Base-by-base conservation (phyloP, 805 yeast genomes). In the Debaryomyces prosopidis region DNA sequence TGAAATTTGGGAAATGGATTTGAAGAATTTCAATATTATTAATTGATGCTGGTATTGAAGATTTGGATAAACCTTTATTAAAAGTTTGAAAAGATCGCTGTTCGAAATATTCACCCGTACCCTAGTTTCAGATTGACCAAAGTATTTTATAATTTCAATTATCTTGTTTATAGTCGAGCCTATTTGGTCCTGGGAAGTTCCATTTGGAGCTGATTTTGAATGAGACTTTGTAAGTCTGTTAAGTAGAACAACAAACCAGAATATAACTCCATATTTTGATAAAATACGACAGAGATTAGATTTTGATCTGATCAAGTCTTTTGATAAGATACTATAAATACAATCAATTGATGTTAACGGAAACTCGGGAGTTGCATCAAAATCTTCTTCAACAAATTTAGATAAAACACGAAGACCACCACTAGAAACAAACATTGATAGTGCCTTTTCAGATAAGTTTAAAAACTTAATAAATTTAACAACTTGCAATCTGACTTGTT, bases 301-400 rank as follows among this genome's bases (percentile, higher is more conserved):
- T 44, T 71, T 69, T 20, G 75, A 66, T 19, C 73, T 52, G 2
- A 70, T 58, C 39, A 73, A 58, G 35, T 66, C 68, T 17, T 62
- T 61, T 16, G 68, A 55, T 39, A 76, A 56, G 3, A 73, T 58
- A 20, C 53, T 62, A 45, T 64, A 62, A 14, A 74, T 61, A 31
- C 68, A 59, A 16, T 71, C 68, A 17, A 74, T 63, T 3, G 75
- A 56, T 14, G 66, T 68, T 8, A 66, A 42, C 1, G 77, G 68
- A 44, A 73, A 64, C 14, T 60, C 64, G 0, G 75, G 77, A 3
- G 65, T 55, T 1, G 60, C 35, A 35, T 68, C 74, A 42, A 68
- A 67, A 47, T 76, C 79, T 43, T 72, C 79, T 44, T 75, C 79
- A 3, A 76, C 64, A 48, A 77, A 72, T 32, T 72, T 70, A 1